Evolutionary conservation across 257 asterid species (phyloP).

Genomic region (Gentiana straminea): DNA sequence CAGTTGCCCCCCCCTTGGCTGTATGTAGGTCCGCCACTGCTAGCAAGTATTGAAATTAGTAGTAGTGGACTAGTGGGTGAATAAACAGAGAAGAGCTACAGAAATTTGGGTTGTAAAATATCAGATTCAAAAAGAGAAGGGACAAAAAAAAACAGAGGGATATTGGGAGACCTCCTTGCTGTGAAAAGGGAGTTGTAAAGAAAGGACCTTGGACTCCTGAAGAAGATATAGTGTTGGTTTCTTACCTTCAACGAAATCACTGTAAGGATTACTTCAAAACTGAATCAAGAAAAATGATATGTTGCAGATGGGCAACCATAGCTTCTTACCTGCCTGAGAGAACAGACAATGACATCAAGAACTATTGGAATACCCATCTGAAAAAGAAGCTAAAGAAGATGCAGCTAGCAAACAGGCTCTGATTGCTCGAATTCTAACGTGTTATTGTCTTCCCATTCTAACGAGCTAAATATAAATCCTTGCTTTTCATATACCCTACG

Average conservation of each 20-base stretch:
- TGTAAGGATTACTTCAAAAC: no score
- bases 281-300: neutral
- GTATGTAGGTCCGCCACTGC: no score
- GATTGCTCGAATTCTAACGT: constrained; percentile 1
- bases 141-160: neutral
- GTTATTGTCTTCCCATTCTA: constrained; percentile 22
- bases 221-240: constrained; percentile 74
- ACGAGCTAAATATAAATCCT: no score
- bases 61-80: no score
- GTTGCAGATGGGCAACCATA: constrained; percentile 94
- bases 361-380: constrained; percentile 91
- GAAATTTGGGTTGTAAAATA: no score
- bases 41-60: no score
- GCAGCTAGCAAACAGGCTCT: constrained; percentile 13
- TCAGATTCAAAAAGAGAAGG: neutral
- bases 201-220: constrained; percentile 99
- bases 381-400: constrained; percentile 66
- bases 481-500: no score
- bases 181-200: constrained; percentile 77
- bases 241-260: constrained; percentile 35
- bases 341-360: constrained; percentile 91
- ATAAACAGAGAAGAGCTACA: no score
- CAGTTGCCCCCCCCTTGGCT: no score
- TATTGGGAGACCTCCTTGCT: constrained; percentile 98
- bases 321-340: constrained; percentile 94